phyloP scores from a whole-genome alignment of 176 grass and related monocot species.

The Zoysia pacifica region DNA sequence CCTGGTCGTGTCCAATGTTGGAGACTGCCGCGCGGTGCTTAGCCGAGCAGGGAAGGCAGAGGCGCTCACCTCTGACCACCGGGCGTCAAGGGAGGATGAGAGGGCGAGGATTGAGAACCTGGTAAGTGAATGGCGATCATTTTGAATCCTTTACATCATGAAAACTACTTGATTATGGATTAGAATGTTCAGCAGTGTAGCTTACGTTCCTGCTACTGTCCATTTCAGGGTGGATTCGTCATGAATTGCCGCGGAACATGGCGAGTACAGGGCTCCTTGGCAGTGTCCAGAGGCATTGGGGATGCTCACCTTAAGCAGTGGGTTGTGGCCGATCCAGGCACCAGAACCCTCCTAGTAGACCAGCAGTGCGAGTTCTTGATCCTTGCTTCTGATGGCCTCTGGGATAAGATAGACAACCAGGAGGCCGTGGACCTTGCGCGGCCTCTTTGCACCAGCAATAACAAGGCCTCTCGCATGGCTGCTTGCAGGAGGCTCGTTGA shows the following conservation, averaged over 20 bases:
- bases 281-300: slow-evolving; percentile 86
- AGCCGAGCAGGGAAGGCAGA: slow-evolving; percentile 76
- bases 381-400: slow-evolving; percentile 90
- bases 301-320: slow-evolving; percentile 90
- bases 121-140: slow-evolving; percentile 35
- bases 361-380: slow-evolving; percentile 87
- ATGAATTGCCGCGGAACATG: slow-evolving; percentile 83
- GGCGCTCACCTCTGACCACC: slow-evolving; percentile 87
- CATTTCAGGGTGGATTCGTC: slow-evolving; percentile 82
- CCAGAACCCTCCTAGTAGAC: slow-evolving; percentile 57
- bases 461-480: slow-evolving; percentile 45
- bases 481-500: slow-evolving; percentile 81
- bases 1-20: slow-evolving; percentile 76
- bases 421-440: slow-evolving; percentile 76
- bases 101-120: slow-evolving; percentile 79
- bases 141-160: not conserved
- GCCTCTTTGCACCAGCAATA: slow-evolving; percentile 41
- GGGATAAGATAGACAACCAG: slow-evolving; percentile 94
- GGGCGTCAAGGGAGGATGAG: slow-evolving; percentile 70
- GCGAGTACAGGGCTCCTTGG: slow-evolving; percentile 90
- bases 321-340: slow-evolving; percentile 83
- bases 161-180: not conserved
- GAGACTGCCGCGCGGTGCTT: slow-evolving; percentile 85
- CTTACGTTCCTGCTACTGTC: slow-evolving; percentile 14
- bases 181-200: not conserved